Evolutionary conservation across 306 rosid genomes (phyloP).

Genomic region (Urtica urens): DNA sequence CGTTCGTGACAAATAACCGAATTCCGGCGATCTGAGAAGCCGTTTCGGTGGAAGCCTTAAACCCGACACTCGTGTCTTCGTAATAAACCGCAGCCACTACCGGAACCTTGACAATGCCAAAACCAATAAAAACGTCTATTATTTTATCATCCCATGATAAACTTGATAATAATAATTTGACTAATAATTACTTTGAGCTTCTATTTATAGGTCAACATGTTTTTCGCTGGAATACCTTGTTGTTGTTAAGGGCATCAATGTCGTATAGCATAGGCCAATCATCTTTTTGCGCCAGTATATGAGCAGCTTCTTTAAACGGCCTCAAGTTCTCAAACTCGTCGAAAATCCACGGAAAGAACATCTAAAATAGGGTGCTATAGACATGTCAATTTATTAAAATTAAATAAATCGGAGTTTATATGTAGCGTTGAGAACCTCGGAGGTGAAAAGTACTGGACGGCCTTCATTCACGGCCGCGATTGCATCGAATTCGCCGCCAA

Average conservation of each 20-base stretch:
- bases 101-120: conserved; percentile 69
- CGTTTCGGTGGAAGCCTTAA: conserved; percentile 67
- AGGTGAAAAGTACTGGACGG: conserved; percentile 51
- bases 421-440: no score
- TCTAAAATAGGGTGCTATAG: no score
- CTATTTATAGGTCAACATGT: no score
- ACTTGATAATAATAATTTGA: no score
- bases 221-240: conserved; percentile 44
- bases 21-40: conserved; percentile 77
- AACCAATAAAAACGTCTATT: no score
- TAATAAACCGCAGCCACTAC: conserved; percentile 90
- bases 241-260: conserved; percentile 43
- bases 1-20: conserved; percentile 76
- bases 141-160: no score
- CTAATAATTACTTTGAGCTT: no score
- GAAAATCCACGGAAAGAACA: conserved; percentile 96
- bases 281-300: conserved; percentile 62
- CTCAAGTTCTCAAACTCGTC: conserved; percentile 82
- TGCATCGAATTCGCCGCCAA: conserved; percentile 54
- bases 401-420: no score
- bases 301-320: conserved; percentile 63
- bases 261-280: conserved; percentile 79
- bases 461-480: conserved; percentile 51
- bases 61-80: conserved; percentile 71
- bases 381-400: no score